Evolutionary conservation across 2,329 filamentous ascomycete species (phyloP).

Genomic region (Calcarisporium arbuscula): DNA sequence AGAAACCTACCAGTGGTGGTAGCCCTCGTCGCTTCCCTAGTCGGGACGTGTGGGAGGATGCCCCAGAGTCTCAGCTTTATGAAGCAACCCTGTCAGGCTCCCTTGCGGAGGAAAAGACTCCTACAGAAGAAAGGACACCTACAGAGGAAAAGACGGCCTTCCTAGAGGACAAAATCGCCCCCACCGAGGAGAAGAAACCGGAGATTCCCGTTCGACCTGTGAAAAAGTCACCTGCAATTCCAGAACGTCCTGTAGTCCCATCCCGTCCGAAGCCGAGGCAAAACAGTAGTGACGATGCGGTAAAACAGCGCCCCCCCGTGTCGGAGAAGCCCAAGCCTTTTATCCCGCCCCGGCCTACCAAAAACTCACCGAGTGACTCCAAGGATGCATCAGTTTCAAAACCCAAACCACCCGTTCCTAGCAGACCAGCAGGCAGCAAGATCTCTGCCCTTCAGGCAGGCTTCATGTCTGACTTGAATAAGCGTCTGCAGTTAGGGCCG

Average conservation of each 20-base stretch:
- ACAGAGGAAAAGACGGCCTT: not conserved
- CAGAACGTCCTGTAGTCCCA: constrained; percentile 40
- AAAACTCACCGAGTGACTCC: constrained; percentile 33
- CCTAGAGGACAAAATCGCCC: not conserved
- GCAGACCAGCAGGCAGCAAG: constrained; percentile 70
- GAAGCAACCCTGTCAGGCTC: constrained; percentile 61
- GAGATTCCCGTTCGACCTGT: constrained; percentile 23
- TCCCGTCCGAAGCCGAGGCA: constrained; percentile 49
- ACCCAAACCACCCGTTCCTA: constrained; percentile 75
- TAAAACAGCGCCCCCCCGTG: constrained; percentile 33
- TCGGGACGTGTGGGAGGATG: constrained; percentile 91
- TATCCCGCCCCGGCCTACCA: constrained; percentile 57
- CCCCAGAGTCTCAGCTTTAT: constrained; percentile 73
- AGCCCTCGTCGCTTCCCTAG: constrained; percentile 76
- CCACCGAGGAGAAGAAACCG: constrained; percentile 15
- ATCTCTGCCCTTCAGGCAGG: constrained; percentile 86
- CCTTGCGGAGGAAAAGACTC: constrained; percentile 20
- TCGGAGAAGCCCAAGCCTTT: constrained; percentile 53
- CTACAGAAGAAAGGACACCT: constrained; percentile 4
- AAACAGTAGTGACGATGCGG: constrained; percentile 27
- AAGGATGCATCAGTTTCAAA: constrained; percentile 48
- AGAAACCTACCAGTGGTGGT: constrained; percentile 47
- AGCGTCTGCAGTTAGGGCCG: constrained; percentile 80
- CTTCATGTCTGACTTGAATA: constrained; percentile 91
- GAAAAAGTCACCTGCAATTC: constrained; percentile 31